Base-by-base conservation (phyloP, 148 eudicot species). In the Bassia scoparia region DNA sequence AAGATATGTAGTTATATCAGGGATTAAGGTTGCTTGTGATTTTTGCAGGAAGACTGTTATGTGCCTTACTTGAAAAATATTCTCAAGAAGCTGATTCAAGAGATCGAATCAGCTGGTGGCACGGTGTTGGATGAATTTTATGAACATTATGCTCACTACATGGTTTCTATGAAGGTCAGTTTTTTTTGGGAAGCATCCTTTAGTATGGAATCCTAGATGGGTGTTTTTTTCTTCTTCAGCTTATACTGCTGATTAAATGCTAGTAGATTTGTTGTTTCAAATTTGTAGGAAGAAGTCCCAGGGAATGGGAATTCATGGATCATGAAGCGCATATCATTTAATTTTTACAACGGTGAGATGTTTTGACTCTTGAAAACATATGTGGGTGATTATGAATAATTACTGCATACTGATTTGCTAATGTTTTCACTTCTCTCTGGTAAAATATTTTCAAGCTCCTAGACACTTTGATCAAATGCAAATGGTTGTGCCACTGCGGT, bases 101-200 rank as follows among this genome's bases (percentile, higher is more conserved):
- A 87, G 86, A 79, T 95, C 67, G 98, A 95, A 76, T 83, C 88
- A 23, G 80, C 76, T 61, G 86, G 86, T 41, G 84, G 72, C 23
- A 80, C 53, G 54, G 93, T 91, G 58, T 69, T 95, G 83, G 98
- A 89, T 80, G 90, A 88, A 76, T 76, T 89, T 75, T 95, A 95
- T 71, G 93, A 89, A 73, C 83, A 78, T 21, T 88, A 84, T 72
- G 86, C 90, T 20, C 82, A 64, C 80, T 91, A 81, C 80, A 86
- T 91, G 96, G 75, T 82, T 69, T 86, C 91, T 23, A 50, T 83
- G 27, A 87, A 87, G 97, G 98, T 91, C 72, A 53, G 75, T 61
- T 52, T 72, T 67, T 24, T 46, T 62, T 26, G 29, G 46, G 52
- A 21, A 31, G 27, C 7, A 5, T 61, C 21, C 14, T 34, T 41